Percentiles rank a stretch among this genome's conserved stretches.
phyloP scores from a whole-genome alignment of 2,329 filamentous ascomycete species.

The Fusarium sp. region DNA sequence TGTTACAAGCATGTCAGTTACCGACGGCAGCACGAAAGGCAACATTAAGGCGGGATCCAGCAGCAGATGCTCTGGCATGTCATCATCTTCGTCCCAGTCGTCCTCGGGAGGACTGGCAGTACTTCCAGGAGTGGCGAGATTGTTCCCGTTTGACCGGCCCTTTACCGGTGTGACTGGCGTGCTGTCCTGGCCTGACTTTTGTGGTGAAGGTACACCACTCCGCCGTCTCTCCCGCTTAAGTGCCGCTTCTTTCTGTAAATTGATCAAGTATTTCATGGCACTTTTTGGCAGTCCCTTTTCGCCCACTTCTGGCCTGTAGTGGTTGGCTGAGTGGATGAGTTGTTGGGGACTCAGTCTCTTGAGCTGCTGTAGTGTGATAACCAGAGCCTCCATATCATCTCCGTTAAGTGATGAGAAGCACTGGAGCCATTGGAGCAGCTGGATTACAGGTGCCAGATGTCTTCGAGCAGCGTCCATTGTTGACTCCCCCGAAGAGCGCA shows the following conservation, averaged over 20 bases:
- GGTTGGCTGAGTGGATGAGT: conserved; percentile 89
- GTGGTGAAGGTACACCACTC: conserved; percentile 60
- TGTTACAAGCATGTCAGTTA: conserved; percentile 95
- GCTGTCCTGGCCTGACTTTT: conserved; percentile 51
- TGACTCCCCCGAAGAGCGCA: conserved; percentile 84
- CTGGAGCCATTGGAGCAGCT: conserved; percentile 96
- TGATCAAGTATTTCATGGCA: conserved; percentile 85
- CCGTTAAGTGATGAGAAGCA: conserved; percentile 91
- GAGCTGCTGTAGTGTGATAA: conserved; percentile 89
- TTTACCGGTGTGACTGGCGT: conserved; percentile 60
- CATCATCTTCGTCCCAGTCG: conserved; percentile 67
- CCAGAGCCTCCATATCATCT: conserved; percentile 88
- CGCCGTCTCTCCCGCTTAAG: conserved; percentile 66
- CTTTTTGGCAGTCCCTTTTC: conserved; percentile 92
- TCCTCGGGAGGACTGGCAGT: conserved; percentile 53
- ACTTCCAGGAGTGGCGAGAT: conserved; percentile 57
- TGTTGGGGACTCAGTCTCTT: conserved; percentile 87
- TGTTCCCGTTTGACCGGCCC: conserved; percentile 57
- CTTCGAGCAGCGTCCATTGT: conserved; percentile 86
- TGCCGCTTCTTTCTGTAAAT: conserved; percentile 80
- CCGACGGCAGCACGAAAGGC: conserved; percentile 94
- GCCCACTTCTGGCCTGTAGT: conserved; percentile 94
- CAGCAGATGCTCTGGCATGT: conserved; percentile 79
- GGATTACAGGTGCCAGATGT: conserved; percentile 90
- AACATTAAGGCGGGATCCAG: conserved; percentile 92